A percentile compares a stretch with the other conserved stretches of the same genome.
Conservation (phyloP, 768 basidiomycete species). For the Pleurotus giganteus region DNA sequence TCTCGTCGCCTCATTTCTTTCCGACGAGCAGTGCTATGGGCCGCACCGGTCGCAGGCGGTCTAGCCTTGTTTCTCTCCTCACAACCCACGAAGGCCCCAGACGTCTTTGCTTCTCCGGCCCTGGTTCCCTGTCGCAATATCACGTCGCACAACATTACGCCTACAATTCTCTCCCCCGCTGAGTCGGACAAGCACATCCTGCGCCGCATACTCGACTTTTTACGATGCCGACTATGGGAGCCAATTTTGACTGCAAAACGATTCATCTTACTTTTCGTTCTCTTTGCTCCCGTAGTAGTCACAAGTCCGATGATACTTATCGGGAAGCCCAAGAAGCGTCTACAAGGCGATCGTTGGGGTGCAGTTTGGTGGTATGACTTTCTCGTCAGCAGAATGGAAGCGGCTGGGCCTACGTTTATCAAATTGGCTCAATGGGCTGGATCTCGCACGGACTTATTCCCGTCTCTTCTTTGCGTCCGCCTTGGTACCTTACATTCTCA, state of each 20-base stretch:
- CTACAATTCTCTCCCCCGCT: slow-evolving; percentile 63
- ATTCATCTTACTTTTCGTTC: slow-evolving; percentile 76
- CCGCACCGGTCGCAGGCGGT: slow-evolving; percentile 57
- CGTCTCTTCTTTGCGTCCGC: slow-evolving; percentile 76
- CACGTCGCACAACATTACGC: slow-evolving; percentile 14
- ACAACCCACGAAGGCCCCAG: slow-evolving; percentile 33
- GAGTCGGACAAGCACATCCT: slow-evolving; percentile 53
- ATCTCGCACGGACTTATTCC: slow-evolving; percentile 92
- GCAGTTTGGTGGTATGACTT: slow-evolving; percentile 98
- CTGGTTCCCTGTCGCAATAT: slow-evolving; percentile 39
- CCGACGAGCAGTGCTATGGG: slow-evolving; percentile 43
- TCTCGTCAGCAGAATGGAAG: slow-evolving; percentile 85
- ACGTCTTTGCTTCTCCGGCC: slow-evolving; percentile 48
- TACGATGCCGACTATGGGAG: slow-evolving; percentile 71
- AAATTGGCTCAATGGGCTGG: slow-evolving; percentile 99
- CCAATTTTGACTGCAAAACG: slow-evolving; percentile 80
- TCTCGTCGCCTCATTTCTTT: slow-evolving; percentile 17
- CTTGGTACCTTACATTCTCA: slow-evolving; percentile 88
- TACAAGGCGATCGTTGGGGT: slow-evolving; percentile 83
- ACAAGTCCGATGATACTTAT: slow-evolving; percentile 81
- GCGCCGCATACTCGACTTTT: slow-evolving; percentile 39
- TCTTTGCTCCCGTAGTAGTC: slow-evolving; percentile 88
- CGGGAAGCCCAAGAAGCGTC: slow-evolving; percentile 49
- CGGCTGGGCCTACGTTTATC: slow-evolving; percentile 95
- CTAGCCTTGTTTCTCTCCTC: slow-evolving; percentile 49